Evolutionary conservation across 306 rosid species (phyloP).

Genomic region (Trifolium fragiferum): DNA sequence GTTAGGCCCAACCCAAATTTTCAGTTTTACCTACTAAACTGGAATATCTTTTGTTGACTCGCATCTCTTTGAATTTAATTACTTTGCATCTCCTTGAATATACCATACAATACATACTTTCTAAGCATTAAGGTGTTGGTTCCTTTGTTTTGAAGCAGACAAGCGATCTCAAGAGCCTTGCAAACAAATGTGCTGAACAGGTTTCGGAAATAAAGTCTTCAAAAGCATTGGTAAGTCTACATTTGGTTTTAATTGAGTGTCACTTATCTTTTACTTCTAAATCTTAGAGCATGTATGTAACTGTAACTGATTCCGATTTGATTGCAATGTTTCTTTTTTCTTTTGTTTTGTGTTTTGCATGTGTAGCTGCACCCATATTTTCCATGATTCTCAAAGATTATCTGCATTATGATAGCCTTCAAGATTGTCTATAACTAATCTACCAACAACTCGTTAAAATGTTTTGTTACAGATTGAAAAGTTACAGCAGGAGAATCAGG

Average conservation of each 20-base stretch:
- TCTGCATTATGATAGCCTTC: slow-evolving; percentile 25
- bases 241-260: slow-evolving; percentile 1
- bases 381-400: slow-evolving; percentile 3
- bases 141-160: slow-evolving; percentile 57
- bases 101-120: background rate
- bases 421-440: slow-evolving; percentile 25
- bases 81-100: slow-evolving; percentile 1
- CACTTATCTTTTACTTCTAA: slow-evolving; percentile 18
- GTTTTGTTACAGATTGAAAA: slow-evolving; percentile 68
- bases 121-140: slow-evolving; percentile 30
- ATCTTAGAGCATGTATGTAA: slow-evolving; percentile 10
- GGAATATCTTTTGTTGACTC: background rate
- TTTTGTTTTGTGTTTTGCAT: slow-evolving; percentile 8
- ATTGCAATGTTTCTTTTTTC: slow-evolving; percentile 13
- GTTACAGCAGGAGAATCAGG: slow-evolving; percentile 72
- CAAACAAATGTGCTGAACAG: slow-evolving; percentile 70
- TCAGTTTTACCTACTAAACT: background rate
- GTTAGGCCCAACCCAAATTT: background rate
- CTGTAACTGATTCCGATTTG: slow-evolving; percentile 15
- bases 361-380: slow-evolving; percentile 1
- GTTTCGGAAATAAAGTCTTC: slow-evolving; percentile 71
- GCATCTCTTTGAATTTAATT: slow-evolving; percentile 17
- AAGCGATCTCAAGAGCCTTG: slow-evolving; percentile 59
- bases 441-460: slow-evolving; percentile 40
- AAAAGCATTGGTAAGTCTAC: slow-evolving; percentile 66